Percentiles rank a stretch among this genome's conserved stretches.
phyloP scores from a whole-genome alignment of 768 basidiomycete genomes.

The Lactifluus subvellereus region DNA sequence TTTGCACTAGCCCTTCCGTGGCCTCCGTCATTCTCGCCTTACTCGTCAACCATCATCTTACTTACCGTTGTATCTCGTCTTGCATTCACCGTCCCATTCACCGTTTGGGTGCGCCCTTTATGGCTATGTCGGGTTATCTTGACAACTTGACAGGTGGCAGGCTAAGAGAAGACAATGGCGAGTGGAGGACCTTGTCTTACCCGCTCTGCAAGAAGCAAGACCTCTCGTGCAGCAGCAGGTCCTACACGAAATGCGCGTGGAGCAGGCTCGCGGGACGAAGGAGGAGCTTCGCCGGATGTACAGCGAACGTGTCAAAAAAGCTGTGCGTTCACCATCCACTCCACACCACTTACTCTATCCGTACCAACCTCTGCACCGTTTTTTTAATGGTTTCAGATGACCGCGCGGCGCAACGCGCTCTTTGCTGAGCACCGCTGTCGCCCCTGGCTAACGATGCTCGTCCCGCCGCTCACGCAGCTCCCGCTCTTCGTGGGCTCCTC shows the following conservation, averaged over 20 bases:
- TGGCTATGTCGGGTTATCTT: background rate
- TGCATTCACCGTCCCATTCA: constrained; percentile 56
- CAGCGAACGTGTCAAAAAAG: constrained; percentile 17
- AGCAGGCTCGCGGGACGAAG: constrained; percentile 16
- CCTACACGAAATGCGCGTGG: constrained; percentile 13
- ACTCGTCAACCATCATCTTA: constrained; percentile 70
- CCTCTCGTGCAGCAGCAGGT: constrained; percentile 19
- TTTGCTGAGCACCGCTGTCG: constrained; percentile 52
- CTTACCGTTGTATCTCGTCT: constrained; percentile 57
- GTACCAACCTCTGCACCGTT: no score
- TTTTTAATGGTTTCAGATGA: constrained; percentile 37
- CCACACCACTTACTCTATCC: no score
- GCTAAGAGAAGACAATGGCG: constrained; percentile 28
- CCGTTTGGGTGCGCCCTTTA: constrained; percentile 60
- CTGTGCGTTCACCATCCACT: constrained; percentile 10
- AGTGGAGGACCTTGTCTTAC: constrained; percentile 27
- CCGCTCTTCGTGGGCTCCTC: constrained; percentile 69
- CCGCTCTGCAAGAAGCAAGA: constrained; percentile 20
- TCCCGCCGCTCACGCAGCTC: constrained; percentile 61
- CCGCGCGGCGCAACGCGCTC: constrained; percentile 52
- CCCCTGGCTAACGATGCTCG: constrained; percentile 49
- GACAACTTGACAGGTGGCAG: constrained; percentile 15
- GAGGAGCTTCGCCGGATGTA: constrained; percentile 20
- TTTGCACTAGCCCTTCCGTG: constrained; percentile 68
- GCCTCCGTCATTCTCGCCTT: constrained; percentile 61